These are phyloP conservation scores for Exophiala oligosperma DNA, from an alignment of 2,329 filamentous ascomycete genomes.

Conservation along the genomic window DNA sequence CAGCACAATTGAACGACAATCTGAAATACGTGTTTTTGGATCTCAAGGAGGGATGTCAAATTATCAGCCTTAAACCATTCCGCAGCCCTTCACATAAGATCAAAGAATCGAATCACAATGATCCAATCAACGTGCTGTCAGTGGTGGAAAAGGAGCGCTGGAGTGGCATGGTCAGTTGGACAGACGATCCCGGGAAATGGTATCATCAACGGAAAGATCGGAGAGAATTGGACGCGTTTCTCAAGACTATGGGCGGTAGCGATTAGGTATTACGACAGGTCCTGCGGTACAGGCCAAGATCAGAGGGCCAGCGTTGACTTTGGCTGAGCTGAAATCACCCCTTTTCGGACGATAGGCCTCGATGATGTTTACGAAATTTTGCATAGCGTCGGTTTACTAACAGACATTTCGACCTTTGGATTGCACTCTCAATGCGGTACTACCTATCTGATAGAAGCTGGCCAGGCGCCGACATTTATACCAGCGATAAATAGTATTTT, in stretches of 20 bases:
- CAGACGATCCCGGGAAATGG: slow-evolving; percentile 77
- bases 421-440: not conserved
- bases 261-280: slow-evolving; percentile 7
- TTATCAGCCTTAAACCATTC: slow-evolving; percentile 91
- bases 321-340: not conserved
- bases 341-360: not conserved
- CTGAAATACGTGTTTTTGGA: slow-evolving; percentile 90
- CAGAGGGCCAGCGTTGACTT: not conserved
- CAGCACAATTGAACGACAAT: slow-evolving; percentile 78
- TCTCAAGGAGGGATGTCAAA: slow-evolving; percentile 82
- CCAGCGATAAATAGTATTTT: too few relatives aligned
- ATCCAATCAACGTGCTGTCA: slow-evolving; percentile 76
- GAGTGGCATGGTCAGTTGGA: slow-evolving; percentile 81
- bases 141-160: slow-evolving; percentile 73
- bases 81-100: slow-evolving; percentile 78
- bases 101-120: slow-evolving; percentile 71
- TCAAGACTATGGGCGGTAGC: slow-evolving; percentile 34
- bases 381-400: slow-evolving; percentile 10
- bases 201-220: slow-evolving; percentile 82
- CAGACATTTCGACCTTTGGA: not conserved
- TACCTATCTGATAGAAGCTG: not conserved
- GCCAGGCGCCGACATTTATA: not conserved
- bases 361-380: slow-evolving; percentile 2
- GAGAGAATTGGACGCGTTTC: slow-evolving; percentile 52
- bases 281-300: not conserved